Evolutionary conservation across 2,329 filamentous ascomycete genomes (phyloP), one percentile per base, ranked within the genome.

Genomic region (Pseudogymnoascus sp.): DNA sequence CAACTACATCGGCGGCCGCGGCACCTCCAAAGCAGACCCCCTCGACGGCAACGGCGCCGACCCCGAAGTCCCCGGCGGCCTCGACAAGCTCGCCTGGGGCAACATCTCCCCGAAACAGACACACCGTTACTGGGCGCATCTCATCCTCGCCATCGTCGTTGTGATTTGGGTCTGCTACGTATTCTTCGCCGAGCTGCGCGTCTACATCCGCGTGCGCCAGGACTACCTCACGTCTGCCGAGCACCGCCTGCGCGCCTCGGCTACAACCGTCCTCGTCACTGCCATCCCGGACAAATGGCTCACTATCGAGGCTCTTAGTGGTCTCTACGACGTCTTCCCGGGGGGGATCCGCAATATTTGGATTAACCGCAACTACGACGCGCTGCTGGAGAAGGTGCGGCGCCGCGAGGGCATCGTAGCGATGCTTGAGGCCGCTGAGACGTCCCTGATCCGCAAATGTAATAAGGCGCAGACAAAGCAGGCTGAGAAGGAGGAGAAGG

Each of bases 331-430:
- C 74, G 93, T 98, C 1, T 98, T 97, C 70, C 95, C 95, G 0
- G 95, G 95, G 19, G 95, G 95, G 31, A 89, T 99, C 72, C 86
- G 91, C 65, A 98, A 98, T 69, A 90, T 99, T 57, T 99, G 93
- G 93, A 87, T 99, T 70, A 99, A 97, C 65, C 85, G 93, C 66
- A 90, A 99, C 73, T 88, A 92, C 69, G 90, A 93, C 48, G 83
- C 88, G 7, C 82, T 99, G 10, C 83, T 90, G 57, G 89, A 93
- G 66, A 98, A 98, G 74, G 89, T 98, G 54, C 84, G 90, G 60
- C 79, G 85, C 67, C 85, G 95, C 51, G 85, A 92, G 66, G 78
- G 83, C 7, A 79, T 96, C 13, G 92, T 93, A 57, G 75, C 81
- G 45, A 79, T 81, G 64, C 83, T 99, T 0, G 95, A 99, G 73